Evolutionary conservation across 2,329 filamentous ascomycete species (phyloP), one percentile per base, ranked within the genome.

Genomic region (Mycocentrospora acerina): DNA sequence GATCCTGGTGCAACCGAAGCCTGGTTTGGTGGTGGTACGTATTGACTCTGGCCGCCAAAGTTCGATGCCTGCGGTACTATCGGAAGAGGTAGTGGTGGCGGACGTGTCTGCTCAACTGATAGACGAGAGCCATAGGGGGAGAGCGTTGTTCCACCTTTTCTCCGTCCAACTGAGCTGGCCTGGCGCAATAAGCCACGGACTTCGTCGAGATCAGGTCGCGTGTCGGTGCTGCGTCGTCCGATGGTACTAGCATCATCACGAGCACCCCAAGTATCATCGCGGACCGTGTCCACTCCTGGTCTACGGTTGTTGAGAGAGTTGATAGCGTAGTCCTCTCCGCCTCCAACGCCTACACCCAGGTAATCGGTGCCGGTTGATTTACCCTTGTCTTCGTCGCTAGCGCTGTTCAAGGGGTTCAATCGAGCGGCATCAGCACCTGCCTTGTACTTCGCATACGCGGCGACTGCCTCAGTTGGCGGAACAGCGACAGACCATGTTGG

Each of bases 401-500:
- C 48, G 42, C 60, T 65, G 44, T 60, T 64, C 5, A 62, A 46
- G 11, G 86, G 85, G 5, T 86, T 72, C 57, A 94, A 68, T 24
- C 88, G 82, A 37, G 72, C 74, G 4, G 75, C 80, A 45, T 88
- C 82, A 60, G 86, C 85, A 7, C 53, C 57, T 8, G 56, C 57
- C 29, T 60, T 54, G 48, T 59, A 70, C 35, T 60, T 57, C 3
- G 82, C 75, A 37, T 86, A 81, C 37, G 82, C 82, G 24, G 76
- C 71, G 18, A 75, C 69, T 5, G 89, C 90, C 51, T 82, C 79
- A 0, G 78, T 71, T 47, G 91, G 85, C 2, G 80, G 74, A 34
- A 95, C 83, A 6, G 83, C 66, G 14, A 96, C 90, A 13, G 84
- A 85, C 73, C 93, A 95, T 5, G 81, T 74, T 1, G 90, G 90